Evolutionary conservation across 2,329 filamentous ascomycete genomes (phyloP).

Genomic region (Dactylella cylindrospora): DNA sequence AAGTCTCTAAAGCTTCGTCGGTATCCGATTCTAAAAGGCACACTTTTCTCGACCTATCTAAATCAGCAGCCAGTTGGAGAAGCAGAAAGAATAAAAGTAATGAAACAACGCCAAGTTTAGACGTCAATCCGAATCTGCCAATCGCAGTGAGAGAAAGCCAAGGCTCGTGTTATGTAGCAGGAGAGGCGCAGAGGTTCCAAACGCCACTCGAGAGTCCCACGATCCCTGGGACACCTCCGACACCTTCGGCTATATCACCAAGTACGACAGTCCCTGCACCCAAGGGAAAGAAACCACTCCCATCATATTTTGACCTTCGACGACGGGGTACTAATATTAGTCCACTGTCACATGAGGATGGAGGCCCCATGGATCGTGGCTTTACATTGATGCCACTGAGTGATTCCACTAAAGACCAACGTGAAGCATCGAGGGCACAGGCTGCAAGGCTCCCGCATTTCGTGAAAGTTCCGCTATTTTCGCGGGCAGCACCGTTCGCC

Average conservation of each 20-base stretch:
- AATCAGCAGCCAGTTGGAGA: no score
- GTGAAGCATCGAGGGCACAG: constrained; percentile 1
- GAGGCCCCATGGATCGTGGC: constrained; percentile 12
- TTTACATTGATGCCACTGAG: constrained; percentile 40
- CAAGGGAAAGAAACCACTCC: constrained; percentile 19
- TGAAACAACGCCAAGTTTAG: neutral
- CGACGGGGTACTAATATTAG: constrained; percentile 28
- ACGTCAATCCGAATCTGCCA: neutral
- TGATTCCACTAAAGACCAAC: constrained; percentile 8
- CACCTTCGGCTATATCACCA: constrained; percentile 19
- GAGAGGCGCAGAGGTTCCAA: constrained; percentile 31
- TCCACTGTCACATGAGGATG: constrained; percentile 7
- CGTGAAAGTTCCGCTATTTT: constrained; percentile 34
- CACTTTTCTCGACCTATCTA: neutral
- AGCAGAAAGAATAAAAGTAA: constrained; percentile 5
- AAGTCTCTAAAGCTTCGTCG: constrained; percentile 6
- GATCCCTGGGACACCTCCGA: constrained; percentile 20
- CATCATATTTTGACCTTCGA: constrained; percentile 38
- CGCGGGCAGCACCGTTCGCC: constrained; percentile 31
- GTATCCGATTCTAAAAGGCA: constrained; percentile 3
- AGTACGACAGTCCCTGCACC: neutral
- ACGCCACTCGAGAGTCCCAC: constrained; percentile 27
- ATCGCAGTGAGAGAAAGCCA: constrained; percentile 4
- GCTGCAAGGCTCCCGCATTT: constrained; percentile 25
- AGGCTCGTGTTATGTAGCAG: constrained; percentile 20